Evolutionary conservation across 441 rosid species (phyloP).

Genomic region (Erodium texanum): DNA sequence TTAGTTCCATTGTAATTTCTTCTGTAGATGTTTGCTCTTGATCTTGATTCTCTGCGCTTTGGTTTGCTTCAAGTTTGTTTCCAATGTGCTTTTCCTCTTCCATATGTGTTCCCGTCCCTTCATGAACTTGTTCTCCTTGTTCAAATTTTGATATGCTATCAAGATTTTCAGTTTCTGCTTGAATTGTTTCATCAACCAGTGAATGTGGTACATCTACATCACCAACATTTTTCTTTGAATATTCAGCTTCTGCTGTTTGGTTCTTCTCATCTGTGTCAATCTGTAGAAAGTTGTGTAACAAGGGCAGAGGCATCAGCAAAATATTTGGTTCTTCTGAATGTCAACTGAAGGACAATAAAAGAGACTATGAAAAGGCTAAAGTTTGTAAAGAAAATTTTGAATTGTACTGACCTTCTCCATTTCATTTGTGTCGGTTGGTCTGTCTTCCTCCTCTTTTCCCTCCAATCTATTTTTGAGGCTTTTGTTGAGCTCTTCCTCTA

Average conservation of each 20-base stretch:
- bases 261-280: constrained; percentile 17
- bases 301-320: constrained; percentile 5
- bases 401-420: constrained; percentile 12
- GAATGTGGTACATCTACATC: constrained; percentile 11
- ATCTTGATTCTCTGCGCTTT: constrained; percentile 13
- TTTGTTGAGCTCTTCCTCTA: constrained; percentile 7
- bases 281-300: constrained; percentile 19
- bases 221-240: constrained; percentile 12
- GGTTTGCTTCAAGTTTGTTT: constrained; percentile 19
- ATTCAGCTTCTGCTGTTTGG: constrained; percentile 20
- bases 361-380: background rate
- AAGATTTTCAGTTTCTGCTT: constrained; percentile 11
- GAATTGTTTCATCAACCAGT: constrained; percentile 15
- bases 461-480: constrained; percentile 16
- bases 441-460: constrained; percentile 16
- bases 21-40: constrained; percentile 12
- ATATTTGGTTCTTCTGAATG: background rate
- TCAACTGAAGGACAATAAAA: background rate
- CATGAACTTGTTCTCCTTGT: constrained; percentile 21
- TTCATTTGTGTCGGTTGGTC: constrained; percentile 3
- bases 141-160: constrained; percentile 14
- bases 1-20: constrained; percentile 14
- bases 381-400: background rate
- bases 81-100: constrained; percentile 20
- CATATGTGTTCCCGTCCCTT: constrained; percentile 13